phyloP scores from a whole-genome alignment of 169 alveolate species.

The Plasmodium malariae region DNA sequence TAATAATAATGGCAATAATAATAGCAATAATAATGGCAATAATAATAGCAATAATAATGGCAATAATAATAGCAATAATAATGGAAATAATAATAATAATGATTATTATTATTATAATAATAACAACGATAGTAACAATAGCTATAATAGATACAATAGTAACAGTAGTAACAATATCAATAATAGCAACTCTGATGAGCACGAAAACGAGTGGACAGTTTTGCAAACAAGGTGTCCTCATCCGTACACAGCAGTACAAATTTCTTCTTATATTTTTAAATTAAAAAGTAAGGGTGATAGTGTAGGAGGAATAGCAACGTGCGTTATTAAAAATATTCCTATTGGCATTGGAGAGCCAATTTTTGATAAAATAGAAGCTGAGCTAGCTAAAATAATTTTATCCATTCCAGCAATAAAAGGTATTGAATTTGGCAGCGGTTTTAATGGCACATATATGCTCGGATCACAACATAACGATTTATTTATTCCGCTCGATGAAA shows the following conservation, averaged over 20 bases:
- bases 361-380: constrained; percentile 57
- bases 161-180: neutral
- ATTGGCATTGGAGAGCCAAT: constrained; percentile 55
- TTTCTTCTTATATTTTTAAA: constrained; percentile 46
- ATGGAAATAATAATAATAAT: neutral
- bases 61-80: neutral
- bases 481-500: constrained; percentile 1
- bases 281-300: constrained; percentile 43
- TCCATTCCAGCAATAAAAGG: constrained; percentile 61
- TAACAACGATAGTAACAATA: neutral
- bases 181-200: neutral
- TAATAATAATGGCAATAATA: neutral
- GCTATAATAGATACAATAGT: no score
- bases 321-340: constrained; percentile 31
- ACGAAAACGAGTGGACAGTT: neutral
- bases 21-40: neutral
- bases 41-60: neutral
- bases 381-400: constrained; percentile 40
- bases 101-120: neutral
- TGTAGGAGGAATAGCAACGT: constrained; percentile 53
- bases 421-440: constrained; percentile 58
- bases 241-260: constrained; percentile 51
- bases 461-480: constrained; percentile 60
- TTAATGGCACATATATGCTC: constrained; percentile 37
- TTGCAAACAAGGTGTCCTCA: constrained; percentile 70